Evolutionary conservation across 495 filamentous ascomycete genomes (phyloP).

Genomic region (Aspergillus homomorphus): DNA sequence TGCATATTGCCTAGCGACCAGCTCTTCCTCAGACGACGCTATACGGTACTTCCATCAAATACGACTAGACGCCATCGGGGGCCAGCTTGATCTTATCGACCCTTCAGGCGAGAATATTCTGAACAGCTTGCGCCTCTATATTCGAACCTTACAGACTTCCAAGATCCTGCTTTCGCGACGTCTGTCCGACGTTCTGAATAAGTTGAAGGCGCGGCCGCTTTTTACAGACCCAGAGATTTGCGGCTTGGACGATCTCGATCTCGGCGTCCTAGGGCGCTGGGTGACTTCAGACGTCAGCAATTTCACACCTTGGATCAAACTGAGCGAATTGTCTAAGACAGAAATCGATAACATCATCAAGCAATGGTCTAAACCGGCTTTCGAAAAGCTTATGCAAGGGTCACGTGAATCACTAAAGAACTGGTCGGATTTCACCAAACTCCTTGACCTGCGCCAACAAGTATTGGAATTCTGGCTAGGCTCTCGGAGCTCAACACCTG

Average conservation of each 20-base stretch:
- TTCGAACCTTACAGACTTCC: conserved; percentile 72
- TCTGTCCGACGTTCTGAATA: conserved; percentile 65
- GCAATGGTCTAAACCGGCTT: conserved; percentile 71
- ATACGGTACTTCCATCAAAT: conserved; percentile 77
- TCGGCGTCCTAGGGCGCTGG: conserved; percentile 83
- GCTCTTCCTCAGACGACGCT: conserved; percentile 75
- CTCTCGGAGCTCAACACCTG: conserved; percentile 39
- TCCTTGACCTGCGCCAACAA: conserved; percentile 66
- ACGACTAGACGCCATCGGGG: conserved; percentile 61
- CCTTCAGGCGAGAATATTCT: conserved; percentile 48
- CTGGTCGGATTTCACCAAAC: conserved; percentile 58
- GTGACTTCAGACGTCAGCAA: conserved; percentile 77
- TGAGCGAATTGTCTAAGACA: conserved; percentile 68
- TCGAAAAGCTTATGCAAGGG: conserved; percentile 58
- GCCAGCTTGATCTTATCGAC: conserved; percentile 47
- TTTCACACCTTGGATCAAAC: conserved; percentile 86
- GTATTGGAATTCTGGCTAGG: conserved; percentile 73
- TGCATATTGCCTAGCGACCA: conserved; percentile 80
- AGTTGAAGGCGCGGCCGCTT: conserved; percentile 66
- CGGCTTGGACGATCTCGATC: conserved; percentile 62
- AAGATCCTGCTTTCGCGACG: conserved; percentile 69
- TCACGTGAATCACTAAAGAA: conserved; percentile 53
- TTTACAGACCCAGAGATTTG: conserved; percentile 65
- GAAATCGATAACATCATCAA: conserved; percentile 64
- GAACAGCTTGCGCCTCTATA: conserved; percentile 65